phyloP scores from a whole-genome alignment of 495 filamentous ascomycete species.

The Cladorrhinum samala region DNA sequence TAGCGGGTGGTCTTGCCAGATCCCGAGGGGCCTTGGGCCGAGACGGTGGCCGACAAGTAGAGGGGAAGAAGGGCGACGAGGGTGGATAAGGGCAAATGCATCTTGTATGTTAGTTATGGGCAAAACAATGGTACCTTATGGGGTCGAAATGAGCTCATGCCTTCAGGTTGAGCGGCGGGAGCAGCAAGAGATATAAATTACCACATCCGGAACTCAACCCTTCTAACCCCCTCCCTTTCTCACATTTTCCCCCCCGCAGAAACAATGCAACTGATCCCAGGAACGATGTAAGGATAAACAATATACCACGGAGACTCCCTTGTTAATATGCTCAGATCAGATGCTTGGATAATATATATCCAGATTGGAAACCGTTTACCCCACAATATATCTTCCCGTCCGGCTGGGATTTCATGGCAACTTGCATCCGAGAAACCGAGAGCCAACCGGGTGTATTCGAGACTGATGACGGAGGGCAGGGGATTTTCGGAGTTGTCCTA shows the following conservation, averaged over 20 bases:
- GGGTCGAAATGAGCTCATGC: too few relatives aligned
- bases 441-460: background rate
- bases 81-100: conserved; percentile 21
- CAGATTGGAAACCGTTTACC: background rate
- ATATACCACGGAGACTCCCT: background rate
- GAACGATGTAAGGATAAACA: background rate
- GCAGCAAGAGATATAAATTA: too few relatives aligned
- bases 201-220: background rate
- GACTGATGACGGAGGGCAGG: background rate
- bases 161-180: too few relatives aligned
- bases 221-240: background rate
- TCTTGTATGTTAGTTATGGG: conserved; percentile 12
- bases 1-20: conserved; percentile 56
- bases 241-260: background rate
- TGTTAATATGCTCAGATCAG: background rate
- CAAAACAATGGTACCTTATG: background rate
- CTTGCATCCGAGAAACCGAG: background rate
- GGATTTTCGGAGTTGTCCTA: background rate
- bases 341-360: background rate
- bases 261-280: background rate
- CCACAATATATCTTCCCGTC: background rate
- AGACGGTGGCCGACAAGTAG: too few relatives aligned
- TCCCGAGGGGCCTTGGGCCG: conserved; percentile 28
- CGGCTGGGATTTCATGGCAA: background rate
- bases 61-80: conserved; percentile 13